Evolutionary conservation across 805 yeast genomes (phyloP).

Genomic region (Wickerhamiella brachini): DNA sequence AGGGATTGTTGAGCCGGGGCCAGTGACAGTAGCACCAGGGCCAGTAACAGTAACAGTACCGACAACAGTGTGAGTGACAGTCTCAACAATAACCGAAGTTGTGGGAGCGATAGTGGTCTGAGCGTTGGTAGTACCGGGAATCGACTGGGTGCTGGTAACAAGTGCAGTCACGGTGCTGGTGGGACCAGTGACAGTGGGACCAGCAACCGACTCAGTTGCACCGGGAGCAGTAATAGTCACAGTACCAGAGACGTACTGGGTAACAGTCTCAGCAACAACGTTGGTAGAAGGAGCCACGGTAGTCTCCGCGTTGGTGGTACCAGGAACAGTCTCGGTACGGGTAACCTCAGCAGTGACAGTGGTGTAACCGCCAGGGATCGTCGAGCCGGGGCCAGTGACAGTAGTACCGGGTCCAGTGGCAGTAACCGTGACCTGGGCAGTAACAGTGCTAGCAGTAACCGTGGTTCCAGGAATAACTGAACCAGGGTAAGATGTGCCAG

Average conservation of each 20-base stretch:
- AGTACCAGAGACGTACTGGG: background rate
- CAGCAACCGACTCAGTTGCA: slow-evolving; percentile 1
- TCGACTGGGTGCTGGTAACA: slow-evolving; percentile 4
- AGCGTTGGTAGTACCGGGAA: slow-evolving; percentile 10
- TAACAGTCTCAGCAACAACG: background rate
- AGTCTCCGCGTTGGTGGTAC: slow-evolving; percentile 8
- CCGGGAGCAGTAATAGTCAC: background rate
- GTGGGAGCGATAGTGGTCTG: slow-evolving; percentile 7
- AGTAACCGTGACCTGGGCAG: background rate
- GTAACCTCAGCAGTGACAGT: background rate
- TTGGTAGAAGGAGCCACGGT: slow-evolving; percentile 7
- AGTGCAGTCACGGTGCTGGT: slow-evolving; percentile 2
- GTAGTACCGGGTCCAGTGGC: background rate
- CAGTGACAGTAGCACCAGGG: background rate
- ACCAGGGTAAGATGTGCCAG: slow-evolving; percentile 1
- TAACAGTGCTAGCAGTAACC: background rate
- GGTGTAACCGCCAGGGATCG: slow-evolving; percentile 10
- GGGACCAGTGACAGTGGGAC: slow-evolving; percentile 2
- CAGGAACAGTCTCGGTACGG: slow-evolving; percentile 8
- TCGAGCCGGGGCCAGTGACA: slow-evolving; percentile 6
- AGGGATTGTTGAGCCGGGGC: slow-evolving; percentile 11
- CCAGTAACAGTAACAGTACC: background rate
- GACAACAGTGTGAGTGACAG: background rate
- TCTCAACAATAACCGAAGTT: background rate
- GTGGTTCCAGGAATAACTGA: slow-evolving; percentile 4